Evolutionary conservation across 345 rosid genomes (phyloP).

Genomic region (Populus euphratica): DNA sequence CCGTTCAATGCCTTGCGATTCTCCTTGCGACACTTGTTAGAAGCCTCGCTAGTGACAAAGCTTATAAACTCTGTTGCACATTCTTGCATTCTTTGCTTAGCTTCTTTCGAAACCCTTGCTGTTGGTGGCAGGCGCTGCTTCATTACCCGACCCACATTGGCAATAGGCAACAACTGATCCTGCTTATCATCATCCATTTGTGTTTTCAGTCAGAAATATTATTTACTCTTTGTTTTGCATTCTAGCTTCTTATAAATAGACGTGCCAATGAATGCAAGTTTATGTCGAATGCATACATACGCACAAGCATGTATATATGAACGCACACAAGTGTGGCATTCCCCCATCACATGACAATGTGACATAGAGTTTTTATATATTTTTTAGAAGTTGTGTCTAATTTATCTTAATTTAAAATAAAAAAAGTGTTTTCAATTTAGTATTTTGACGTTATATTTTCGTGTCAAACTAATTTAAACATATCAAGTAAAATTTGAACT

Average conservation of each 20-base stretch:
- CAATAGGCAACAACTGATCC: slow-evolving; percentile 25
- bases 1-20: slow-evolving; percentile 29
- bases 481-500: no score
- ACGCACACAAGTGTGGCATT: no score
- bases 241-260: not conserved
- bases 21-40: slow-evolving; percentile 35
- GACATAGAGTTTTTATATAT: no score
- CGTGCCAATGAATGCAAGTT: not conserved
- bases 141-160: slow-evolving; percentile 29
- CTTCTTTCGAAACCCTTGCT: slow-evolving; percentile 31
- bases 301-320: no score
- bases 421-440: no score
- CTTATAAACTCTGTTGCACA: slow-evolving; percentile 32
- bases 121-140: slow-evolving; percentile 21
- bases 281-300: no score
- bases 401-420: no score
- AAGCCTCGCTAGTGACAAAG: slow-evolving; percentile 28
- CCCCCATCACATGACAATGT: no score
- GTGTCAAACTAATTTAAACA: no score
- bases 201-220: not conserved
- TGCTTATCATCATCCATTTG: slow-evolving; percentile 18
- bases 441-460: no score
- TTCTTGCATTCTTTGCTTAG: slow-evolving; percentile 28
- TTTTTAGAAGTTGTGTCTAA: no score
- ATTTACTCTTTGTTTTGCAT: not conserved